Percentiles rank a stretch among this genome's conserved stretches.
Conservation (phyloP, 768 basidiomycete species). For the Pseudohyphozyma bogoriensis region DNA sequence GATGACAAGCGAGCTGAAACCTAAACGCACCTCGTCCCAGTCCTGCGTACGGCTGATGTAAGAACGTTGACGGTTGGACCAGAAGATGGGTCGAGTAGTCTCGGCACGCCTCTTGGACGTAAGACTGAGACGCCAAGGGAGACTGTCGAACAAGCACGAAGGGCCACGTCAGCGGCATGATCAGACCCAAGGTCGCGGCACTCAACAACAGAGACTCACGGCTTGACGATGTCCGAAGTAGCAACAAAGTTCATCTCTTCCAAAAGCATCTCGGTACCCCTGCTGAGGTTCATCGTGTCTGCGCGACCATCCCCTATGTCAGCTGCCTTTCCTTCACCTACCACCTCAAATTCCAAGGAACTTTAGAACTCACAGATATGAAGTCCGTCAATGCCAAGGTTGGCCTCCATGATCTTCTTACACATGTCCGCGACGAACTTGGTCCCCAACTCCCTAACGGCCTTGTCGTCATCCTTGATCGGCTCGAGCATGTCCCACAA, state of each 20-base stretch:
- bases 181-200: no score
- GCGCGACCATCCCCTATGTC: conserved; percentile 35
- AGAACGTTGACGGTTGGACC: conserved; percentile 92
- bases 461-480: conserved; percentile 83
- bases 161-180: no score
- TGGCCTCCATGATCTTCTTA: conserved; percentile 64
- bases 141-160: conserved; percentile 15
- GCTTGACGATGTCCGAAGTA: conserved; percentile 79
- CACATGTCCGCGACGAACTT: conserved; percentile 93
- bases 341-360: conserved; percentile 37
- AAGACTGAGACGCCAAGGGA: conserved; percentile 97
- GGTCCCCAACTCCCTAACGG: conserved; percentile 92
- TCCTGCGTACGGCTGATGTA: conserved; percentile 93
- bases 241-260: conserved; percentile 84
- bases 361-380: conserved; percentile 66
- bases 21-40: conserved; percentile 59
- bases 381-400: conserved; percentile 73
- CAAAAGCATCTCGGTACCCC: conserved; percentile 86
- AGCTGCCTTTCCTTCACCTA: neutral
- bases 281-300: conserved; percentile 92
- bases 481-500: conserved; percentile 58
- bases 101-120: conserved; percentile 85
- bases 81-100: conserved; percentile 94
- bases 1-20: neutral
- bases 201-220: conserved; percentile 35